Conservation (phyloP, 2,329 filamentous ascomycete species). For the Hypomyces perniciosus region DNA sequence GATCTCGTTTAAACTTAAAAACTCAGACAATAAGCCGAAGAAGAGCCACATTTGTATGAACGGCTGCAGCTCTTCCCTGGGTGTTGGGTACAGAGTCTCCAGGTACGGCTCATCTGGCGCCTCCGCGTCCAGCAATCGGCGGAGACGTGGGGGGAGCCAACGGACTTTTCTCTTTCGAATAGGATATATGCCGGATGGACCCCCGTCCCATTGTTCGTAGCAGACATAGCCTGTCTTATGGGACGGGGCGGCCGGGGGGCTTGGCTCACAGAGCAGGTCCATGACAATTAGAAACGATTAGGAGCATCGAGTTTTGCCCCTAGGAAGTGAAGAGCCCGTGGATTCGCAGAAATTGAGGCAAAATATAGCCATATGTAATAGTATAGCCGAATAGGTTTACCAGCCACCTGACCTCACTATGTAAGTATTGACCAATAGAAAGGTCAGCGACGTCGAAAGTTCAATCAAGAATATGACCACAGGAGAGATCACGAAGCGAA, state of each 20-base stretch:
- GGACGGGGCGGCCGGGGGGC: constrained; percentile 13
- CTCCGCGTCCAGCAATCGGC: background rate
- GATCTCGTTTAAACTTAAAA: constrained; percentile 22
- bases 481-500: too few species aligned
- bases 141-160: constrained; percentile 10
- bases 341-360: too few species aligned
- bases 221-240: constrained; percentile 20
- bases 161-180: constrained; percentile 13
- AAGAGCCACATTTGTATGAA: constrained; percentile 30
- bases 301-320: too few species aligned
- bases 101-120: constrained; percentile 9
- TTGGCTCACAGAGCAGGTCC: constrained; percentile 18
- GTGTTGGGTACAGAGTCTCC: constrained; percentile 16
- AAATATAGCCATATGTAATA: too few species aligned
- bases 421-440: too few species aligned
- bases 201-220: constrained; percentile 21
- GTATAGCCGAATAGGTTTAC: too few species aligned
- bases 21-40: constrained; percentile 27
- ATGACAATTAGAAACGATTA: constrained; percentile 4
- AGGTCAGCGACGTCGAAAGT: too few species aligned
- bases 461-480: too few species aligned
- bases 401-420: too few species aligned
- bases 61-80: constrained; percentile 17
- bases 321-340: too few species aligned
- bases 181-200: constrained; percentile 22